Evolutionary conservation across 2,329 filamentous ascomycete genomes (phyloP), one percentile per base, ranked within the genome.

Genomic region (Cladosporium sphaerospermum): DNA sequence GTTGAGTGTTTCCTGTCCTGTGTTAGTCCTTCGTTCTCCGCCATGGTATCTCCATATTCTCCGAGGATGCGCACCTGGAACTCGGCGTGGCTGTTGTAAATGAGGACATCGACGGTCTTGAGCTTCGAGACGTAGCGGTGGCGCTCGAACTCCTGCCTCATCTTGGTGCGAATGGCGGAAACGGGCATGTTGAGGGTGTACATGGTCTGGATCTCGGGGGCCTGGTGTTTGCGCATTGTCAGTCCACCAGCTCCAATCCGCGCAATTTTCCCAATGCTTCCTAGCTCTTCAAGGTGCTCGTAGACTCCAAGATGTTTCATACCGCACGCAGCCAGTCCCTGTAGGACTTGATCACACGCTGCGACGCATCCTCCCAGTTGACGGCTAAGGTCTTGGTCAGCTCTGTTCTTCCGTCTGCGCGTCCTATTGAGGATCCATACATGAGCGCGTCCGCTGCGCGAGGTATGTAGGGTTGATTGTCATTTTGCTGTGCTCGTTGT

Each of bases 321-420:
- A 99, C 93, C 74, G 89, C 85, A 79, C 93, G 85, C 65, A 97
- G 82, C 93, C 93, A 99, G 78, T 92, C 86, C 71, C 93, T 82
- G 78, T 99, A 99, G 64, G 88, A 86, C 69, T 84, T 83, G 64
- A 96, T 74, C 60, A 96, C 93, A 78, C 92, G 84, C 71, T 78
- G 79, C 75, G 88, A 89, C 66, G 92, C 92, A 78, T 97, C 90
- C 64, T 75, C 69, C 90, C 88, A 96, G 79, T 86, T 95, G 76
- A 82, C 78, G 70, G 92, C 92, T 96, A 71, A 67, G 61, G 54
- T 56, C 53, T 57, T 55, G 54, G 55, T 62, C 53, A 63, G 57
- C 52, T 28, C 45, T 23, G 23, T 13, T 32, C 39, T 34, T 37
- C 7, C 48, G 13, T 10, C 31, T n/a, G 32, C 18, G 31, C 14